A percentile compares a stretch with the other conserved stretches of the same genome.
These are phyloP conservation scores for Candida schatavii DNA, from an alignment of 805 yeast genomes.

Conservation along the genomic window DNA sequence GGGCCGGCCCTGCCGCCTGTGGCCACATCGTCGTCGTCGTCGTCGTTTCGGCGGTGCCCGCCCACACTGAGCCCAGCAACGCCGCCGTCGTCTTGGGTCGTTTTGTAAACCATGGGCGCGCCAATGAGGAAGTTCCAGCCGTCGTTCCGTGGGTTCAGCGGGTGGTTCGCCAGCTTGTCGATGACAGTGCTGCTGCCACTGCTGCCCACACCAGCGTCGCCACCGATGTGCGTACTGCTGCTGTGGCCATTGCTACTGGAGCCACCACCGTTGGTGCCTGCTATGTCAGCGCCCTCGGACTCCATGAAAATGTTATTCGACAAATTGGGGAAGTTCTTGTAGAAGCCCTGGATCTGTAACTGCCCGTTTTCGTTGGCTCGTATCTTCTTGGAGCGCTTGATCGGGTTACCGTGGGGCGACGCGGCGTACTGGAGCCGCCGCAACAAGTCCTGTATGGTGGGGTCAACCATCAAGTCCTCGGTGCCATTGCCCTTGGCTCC, in stretches of 20 bases:
- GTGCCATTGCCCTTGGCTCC: slow-evolving; percentile 29
- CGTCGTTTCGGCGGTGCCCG: not conserved
- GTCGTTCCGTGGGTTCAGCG: slow-evolving; percentile 10
- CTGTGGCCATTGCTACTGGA: not conserved
- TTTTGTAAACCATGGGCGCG: slow-evolving; percentile 11
- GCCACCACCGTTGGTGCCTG: not conserved
- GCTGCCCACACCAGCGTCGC: not conserved
- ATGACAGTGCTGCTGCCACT: not conserved
- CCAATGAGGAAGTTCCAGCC: slow-evolving; percentile 35
- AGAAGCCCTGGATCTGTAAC: slow-evolving; percentile 40
- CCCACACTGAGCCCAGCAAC: not conserved
- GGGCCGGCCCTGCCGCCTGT: not conserved
- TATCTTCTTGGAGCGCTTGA: slow-evolving; percentile 29
- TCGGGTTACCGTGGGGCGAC: slow-evolving; percentile 58
- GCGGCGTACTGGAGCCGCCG: slow-evolving; percentile 56
- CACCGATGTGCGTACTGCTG: too few species aligned
- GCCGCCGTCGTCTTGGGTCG: slow-evolving; percentile 1
- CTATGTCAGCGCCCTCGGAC: slow-evolving; percentile 2
- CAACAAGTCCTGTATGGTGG: slow-evolving; percentile 59
- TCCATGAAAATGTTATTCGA: slow-evolving; percentile 37
- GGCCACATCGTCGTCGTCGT: slow-evolving; percentile 4
- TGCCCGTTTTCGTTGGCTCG: slow-evolving; percentile 39
- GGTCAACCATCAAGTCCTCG: slow-evolving; percentile 46
- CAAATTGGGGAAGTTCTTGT: slow-evolving; percentile 41
- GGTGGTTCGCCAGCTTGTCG: slow-evolving; percentile 1